These are phyloP conservation scores for Vitis hybrid DNA, from an alignment of 177 flowering plant species.

Conservation along the genomic window DNA sequence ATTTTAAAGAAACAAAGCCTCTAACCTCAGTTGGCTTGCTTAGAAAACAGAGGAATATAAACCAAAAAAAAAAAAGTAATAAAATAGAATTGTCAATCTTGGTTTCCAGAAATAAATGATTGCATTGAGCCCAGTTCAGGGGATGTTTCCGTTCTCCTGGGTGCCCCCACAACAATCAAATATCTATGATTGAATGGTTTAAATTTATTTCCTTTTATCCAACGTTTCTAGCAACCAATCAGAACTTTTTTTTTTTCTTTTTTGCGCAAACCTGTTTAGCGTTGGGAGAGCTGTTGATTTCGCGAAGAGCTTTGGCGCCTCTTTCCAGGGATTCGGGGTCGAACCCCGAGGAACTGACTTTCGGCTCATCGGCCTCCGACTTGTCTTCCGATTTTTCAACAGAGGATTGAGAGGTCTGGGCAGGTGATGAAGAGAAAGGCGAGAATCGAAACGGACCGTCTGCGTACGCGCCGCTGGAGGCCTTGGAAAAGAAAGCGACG, in stretches of 20 bases:
- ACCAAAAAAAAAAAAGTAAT: too few relatives aligned
- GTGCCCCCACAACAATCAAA: neutral
- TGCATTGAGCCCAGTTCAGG: too few relatives aligned
- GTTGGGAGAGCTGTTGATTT: constrained; percentile 57
- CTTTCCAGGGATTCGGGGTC: constrained; percentile 74
- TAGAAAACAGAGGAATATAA: too few relatives aligned
- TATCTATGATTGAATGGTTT: neutral
- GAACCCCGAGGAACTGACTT: constrained; percentile 41
- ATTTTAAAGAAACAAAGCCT: too few relatives aligned
- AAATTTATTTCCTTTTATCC: too few relatives aligned
- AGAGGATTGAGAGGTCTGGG: constrained; percentile 21
- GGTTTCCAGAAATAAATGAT: too few relatives aligned
- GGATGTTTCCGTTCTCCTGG: too few relatives aligned
- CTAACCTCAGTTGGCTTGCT: too few relatives aligned
- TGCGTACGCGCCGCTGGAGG: constrained; percentile 44
- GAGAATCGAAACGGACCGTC: constrained; percentile 55
- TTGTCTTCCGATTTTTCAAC: constrained; percentile 14
- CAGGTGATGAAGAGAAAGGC: constrained; percentile 37
- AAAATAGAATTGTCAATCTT: too few relatives aligned
- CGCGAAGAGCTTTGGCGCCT: constrained; percentile 75
- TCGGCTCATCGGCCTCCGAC: constrained; percentile 42
- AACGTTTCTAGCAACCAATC: too few relatives aligned
- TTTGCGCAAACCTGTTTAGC: constrained; percentile 37
- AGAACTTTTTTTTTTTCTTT: too few relatives aligned
- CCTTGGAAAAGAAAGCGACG: constrained; percentile 31